Base-by-base conservation (phyloP, 306 rosid species). In the Begonia peltatifolia region DNA sequence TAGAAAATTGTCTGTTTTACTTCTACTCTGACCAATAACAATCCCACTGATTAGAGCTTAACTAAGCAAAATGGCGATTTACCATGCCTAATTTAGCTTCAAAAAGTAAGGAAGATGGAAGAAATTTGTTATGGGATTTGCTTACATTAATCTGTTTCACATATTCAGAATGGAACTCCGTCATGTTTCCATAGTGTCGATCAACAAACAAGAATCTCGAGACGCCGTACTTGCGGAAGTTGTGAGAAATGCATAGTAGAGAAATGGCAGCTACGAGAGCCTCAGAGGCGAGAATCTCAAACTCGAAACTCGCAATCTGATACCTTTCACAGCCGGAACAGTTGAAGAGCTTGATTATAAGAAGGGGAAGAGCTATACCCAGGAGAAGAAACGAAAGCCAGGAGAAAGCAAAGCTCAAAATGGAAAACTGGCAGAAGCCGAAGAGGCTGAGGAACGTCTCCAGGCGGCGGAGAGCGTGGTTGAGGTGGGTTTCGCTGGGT, bases 141-240 rank as follows among this genome's bases (percentile, higher is more conserved):
- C 70, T 64, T 25, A 76, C 82, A 10, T 43, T 48, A 68, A 68
- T 72, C 72, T 62, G 68, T 43, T 47, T 42, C 10, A 61, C 42
- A 43, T 76, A 76, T 9, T 76, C 73, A 10, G 68, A 58, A 14
- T 64, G 82, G 42, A 65, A 76, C 64, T 55, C 70, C 20, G 58
- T 16, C 68, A 42, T 58, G 25, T 58, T 62, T 14, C 68, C 71
- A 57, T 52, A 62, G 8, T 13, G 15, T 42, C 74, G 63, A 62
- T 76, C 82, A 42, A 76, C 75, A 65, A 70, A 71, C 60, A 76
- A 68, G 69, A 76, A 72, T 62, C 54, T 76, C 57, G 63, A 52
- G 2, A 68, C 10, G 4, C 82, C 82, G 58, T 76, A 72, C 70
- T 76, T 76, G 54, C 82, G 54, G 14, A 76, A 65, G 43, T 68